phyloP scores from a whole-genome alignment of 805 yeast species.

The Monosporozyma aerobia region DNA sequence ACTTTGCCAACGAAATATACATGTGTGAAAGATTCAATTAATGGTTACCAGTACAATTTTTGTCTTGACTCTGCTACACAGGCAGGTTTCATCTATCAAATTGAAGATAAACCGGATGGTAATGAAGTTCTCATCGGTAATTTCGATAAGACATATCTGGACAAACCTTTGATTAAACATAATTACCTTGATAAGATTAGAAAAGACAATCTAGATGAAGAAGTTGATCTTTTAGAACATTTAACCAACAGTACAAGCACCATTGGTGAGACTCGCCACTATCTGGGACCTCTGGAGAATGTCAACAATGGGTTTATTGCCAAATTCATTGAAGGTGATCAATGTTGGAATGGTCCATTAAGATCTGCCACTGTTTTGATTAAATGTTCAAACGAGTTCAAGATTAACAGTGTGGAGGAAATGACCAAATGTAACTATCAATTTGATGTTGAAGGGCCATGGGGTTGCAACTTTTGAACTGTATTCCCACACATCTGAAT shows the following conservation, averaged over 20 bases:
- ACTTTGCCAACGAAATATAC: neutral
- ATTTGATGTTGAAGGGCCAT: constrained; percentile 37
- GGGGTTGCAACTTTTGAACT: constrained; percentile 30
- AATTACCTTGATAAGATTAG: constrained; percentile 19
- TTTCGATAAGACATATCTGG: constrained; percentile 9
- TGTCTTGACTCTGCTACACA: constrained; percentile 10
- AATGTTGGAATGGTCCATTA: constrained; percentile 91
- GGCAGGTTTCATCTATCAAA: constrained; percentile 17
- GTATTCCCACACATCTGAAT: neutral
- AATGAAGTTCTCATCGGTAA: constrained; percentile 22
- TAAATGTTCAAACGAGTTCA: constrained; percentile 53
- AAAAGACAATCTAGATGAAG: constrained; percentile 17
- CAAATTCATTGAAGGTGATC: constrained; percentile 52
- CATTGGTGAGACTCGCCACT: constrained; percentile 11
- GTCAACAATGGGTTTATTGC: constrained; percentile 30
- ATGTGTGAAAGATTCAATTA: neutral
- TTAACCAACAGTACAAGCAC: constrained; percentile 15
- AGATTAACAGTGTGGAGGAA: constrained; percentile 53
- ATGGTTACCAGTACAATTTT: constrained; percentile 5
- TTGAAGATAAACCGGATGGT: constrained; percentile 15
- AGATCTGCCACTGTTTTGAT: constrained; percentile 60
- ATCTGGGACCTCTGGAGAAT: constrained; percentile 25
- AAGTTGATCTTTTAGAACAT: constrained; percentile 14
- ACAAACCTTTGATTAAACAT: constrained; percentile 9
- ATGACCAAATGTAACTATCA: constrained; percentile 81